Base-by-base conservation (phyloP, 2,329 filamentous ascomycete genomes). In the Nigrograna mackinnonii region DNA sequence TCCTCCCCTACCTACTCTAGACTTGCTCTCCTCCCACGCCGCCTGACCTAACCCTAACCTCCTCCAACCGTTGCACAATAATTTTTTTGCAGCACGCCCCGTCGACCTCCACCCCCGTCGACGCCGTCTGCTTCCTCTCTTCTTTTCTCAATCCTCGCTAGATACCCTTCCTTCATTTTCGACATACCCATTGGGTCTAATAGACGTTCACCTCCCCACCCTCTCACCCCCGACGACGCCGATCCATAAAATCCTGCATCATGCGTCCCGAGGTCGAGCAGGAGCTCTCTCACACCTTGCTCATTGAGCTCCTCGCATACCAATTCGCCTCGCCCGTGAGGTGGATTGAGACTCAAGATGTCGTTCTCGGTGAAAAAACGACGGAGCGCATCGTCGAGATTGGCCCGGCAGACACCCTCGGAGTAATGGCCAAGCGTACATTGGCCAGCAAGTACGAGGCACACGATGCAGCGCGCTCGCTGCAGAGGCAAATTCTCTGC, bases 341-440 rank as follows among this genome's bases (percentile, higher is more conserved):
- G 85, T 99, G 94, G 94, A 99, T 99, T 73, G 94, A 99, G 77
- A 99, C 94, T 41, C 94, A 99, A 76, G 94, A 99, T 92, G 94
- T 99, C 61, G 94, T 99, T 66, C 87, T 99, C 60, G 92, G 87
- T 54, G 91, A 97, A 73, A 94, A 95, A 77, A 87, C 85, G 39
- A 95, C 94, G 37, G 94, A 99, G 80, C 86, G 94, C 67, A 95
- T 99, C 66, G 94, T 99, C 62, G 94, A 99, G 73, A 87, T 99
- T 60, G 94, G 94, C 69, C 94, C 94, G 19, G 91, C 92, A 62
- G 92, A 99, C 73, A 99, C 94, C 19, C 83, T 99, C 24, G 92
- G 92, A 67, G 91, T 90, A 44, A 99, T 99, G 94, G 94, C 94
- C 54, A 95, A 91, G 79, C 84, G 92, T 60, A 99, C 94, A 40